phyloP scores from a whole-genome alignment of 1,284 basidiomycete species.

The Trametes pubescens region DNA sequence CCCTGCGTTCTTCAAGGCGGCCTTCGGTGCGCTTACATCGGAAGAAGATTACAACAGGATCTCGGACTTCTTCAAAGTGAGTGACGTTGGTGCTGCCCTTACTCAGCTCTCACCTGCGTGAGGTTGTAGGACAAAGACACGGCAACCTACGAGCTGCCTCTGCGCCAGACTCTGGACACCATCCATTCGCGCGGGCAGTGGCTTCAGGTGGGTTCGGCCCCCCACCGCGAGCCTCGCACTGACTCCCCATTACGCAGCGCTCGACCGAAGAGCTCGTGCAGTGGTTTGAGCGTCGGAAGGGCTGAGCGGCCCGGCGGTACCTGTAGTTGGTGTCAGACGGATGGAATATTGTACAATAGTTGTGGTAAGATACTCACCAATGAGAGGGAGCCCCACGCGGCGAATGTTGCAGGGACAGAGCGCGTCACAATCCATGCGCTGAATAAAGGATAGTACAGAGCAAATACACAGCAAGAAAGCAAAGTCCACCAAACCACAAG shows the following conservation, averaged over 20 bases:
- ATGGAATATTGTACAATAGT: background rate
- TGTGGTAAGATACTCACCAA: background rate
- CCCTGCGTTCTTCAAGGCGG: slow-evolving; percentile 48
- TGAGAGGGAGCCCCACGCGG: background rate
- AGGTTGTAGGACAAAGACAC: slow-evolving; percentile 62
- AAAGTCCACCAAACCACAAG: background rate
- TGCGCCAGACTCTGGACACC: slow-evolving; percentile 66
- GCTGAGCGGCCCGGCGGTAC: background rate
- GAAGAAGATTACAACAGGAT: slow-evolving; percentile 74
- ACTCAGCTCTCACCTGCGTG: slow-evolving; percentile 21
- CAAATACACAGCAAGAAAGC: slow-evolving; percentile 10
- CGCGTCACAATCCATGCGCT: background rate
- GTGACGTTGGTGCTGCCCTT: background rate
- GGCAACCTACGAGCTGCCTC: slow-evolving; percentile 64
- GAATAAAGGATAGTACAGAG: slow-evolving; percentile 7
- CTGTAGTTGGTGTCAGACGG: background rate
- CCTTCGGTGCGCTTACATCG: slow-evolving; percentile 71
- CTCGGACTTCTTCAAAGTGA: slow-evolving; percentile 73
- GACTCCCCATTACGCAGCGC: background rate
- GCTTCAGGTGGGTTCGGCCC: slow-evolving; percentile 55
- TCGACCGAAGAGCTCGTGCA: slow-evolving; percentile 1
- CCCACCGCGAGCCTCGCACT: background rate
- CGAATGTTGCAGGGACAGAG: background rate
- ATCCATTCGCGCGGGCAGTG: slow-evolving; percentile 64
- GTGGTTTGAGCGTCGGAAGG: background rate